phyloP scores from a whole-genome alignment of 345 rosid species.

The thale cress (Arabidopsis thaliana) region DNA sequence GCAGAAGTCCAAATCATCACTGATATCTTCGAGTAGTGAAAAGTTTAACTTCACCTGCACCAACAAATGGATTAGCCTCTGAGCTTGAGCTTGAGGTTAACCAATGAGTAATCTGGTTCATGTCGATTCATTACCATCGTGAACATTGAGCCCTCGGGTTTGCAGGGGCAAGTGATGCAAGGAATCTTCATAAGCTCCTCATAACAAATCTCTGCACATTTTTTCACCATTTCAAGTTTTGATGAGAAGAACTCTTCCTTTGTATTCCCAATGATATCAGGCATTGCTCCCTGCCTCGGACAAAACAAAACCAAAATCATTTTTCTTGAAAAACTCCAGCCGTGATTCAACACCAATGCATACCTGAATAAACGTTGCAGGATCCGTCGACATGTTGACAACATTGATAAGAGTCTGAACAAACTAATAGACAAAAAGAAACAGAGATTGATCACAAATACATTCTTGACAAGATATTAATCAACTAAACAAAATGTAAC shows the following conservation, averaged over 20 bases:
- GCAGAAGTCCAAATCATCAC: conserved; percentile 52
- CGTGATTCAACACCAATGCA: neutral
- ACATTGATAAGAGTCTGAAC: conserved; percentile 43
- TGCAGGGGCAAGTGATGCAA: conserved; percentile 50
- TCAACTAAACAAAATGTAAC: neutral
- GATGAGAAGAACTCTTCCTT: conserved; percentile 44
- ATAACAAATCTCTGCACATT: conserved; percentile 48
- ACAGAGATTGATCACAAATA: neutral
- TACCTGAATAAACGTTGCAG: conserved; percentile 71
- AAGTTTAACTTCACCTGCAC: conserved; percentile 47
- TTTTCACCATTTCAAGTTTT: conserved; percentile 30
- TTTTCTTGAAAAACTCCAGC: neutral
- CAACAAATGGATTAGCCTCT: conserved; percentile 4
- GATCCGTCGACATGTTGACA: conserved; percentile 45
- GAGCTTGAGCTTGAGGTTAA: neutral
- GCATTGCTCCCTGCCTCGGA: conserved; percentile 42
- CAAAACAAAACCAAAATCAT: neutral
- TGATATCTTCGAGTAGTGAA: conserved; percentile 43
- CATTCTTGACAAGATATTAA: neutral
- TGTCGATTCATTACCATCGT: conserved; percentile 35
- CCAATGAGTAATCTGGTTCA: neutral
- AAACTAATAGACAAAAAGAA: conserved; percentile 43
- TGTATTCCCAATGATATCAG: conserved; percentile 47
- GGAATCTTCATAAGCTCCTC: conserved; percentile 45
- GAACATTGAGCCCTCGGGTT: conserved; percentile 52